Evolutionary conservation across 345 rosid species (phyloP), one percentile per base, ranked within the genome.

Genomic region (Moringa oleifera): DNA sequence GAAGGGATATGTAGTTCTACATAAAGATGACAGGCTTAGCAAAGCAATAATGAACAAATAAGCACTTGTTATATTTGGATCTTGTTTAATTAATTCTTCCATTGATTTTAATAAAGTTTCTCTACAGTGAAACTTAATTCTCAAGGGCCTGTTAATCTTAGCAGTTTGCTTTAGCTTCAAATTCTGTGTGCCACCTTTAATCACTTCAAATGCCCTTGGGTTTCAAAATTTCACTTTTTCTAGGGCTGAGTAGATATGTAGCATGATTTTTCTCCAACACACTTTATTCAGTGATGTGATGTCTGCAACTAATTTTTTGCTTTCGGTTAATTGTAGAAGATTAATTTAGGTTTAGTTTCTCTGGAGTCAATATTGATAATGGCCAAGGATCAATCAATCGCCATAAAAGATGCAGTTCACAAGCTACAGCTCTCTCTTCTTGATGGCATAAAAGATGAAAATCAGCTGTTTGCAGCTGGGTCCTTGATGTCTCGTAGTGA

Each of bases 401-500:
- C 82, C 20, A 76, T 83, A 31, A 80, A 80, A 41, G 83, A 84
- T 61, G 77, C 88, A 21, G 82, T 86, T 28, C 70, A 77, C 75
- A 83, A 72, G 72, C 73, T 90, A 63, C 97, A 93, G 54, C 82
- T 73, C 28, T 63, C 57, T 20, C 83, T 93, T 20, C 87, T 90
- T 0, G 94, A 88, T 1, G 90, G 90, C 46, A 67, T 76, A 68
- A 70, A 62, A 19, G 66, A 69, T 23, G 85, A 84, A 66, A 81
- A 74, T 10, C 91, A 82, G 66, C 77, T 93, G 25, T 69, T 83
- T 46, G 84, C 89, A 28, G 82, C 89, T 23, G 85, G 88, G 1
- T 75, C 79, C 0, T 46, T 90, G 55, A 76, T 93, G 53, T 88
- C 96, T 0, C 65, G 83, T 7, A 64, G 59, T 47, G 97, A 90